Conservation (phyloP, 495 filamentous ascomycete genomes). For the Amniculicola lignicola region DNA sequence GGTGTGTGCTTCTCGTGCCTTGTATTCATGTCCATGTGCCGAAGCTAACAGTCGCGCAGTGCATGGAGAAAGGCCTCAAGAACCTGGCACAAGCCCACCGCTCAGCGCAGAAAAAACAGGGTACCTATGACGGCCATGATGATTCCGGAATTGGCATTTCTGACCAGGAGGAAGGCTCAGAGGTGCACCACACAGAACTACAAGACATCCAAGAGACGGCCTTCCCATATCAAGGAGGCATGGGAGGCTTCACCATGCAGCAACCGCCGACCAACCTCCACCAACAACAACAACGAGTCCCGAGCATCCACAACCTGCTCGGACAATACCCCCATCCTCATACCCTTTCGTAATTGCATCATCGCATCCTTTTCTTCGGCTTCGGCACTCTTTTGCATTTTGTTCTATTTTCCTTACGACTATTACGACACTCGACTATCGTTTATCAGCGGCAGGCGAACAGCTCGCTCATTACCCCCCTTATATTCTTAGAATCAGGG, state of each 20-base stretch:
- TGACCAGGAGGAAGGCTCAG: slow-evolving; percentile 33
- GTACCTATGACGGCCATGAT: slow-evolving; percentile 30
- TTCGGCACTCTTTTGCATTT: not conserved
- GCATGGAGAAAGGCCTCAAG: slow-evolving; percentile 55
- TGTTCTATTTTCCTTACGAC: slow-evolving; percentile 3
- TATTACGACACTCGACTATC: slow-evolving; percentile 16
- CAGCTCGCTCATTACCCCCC: not conserved
- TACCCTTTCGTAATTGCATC: slow-evolving; percentile 2
- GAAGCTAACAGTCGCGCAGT: slow-evolving; percentile 38
- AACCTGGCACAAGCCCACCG: slow-evolving; percentile 46
- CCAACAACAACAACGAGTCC: slow-evolving; percentile 12
- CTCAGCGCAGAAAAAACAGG: slow-evolving; percentile 37
- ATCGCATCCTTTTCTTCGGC: not conserved
- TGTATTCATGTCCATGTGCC: too few relatives aligned
- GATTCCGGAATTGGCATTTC: slow-evolving; percentile 36
- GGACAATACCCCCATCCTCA: not conserved
- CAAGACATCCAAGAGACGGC: slow-evolving; percentile 5
- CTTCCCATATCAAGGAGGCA: not conserved
- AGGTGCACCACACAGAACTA: slow-evolving; percentile 11
- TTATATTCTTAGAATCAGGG: slow-evolving; percentile 20
- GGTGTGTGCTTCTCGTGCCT: slow-evolving; percentile 55
- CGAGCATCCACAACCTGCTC: slow-evolving; percentile 35
- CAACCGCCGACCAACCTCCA: not conserved
- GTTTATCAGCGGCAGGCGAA: not conserved
- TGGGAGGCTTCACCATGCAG: not conserved